Conservation (phyloP, 2,329 filamentous ascomycete species). For the Metarhizium album region DNA sequence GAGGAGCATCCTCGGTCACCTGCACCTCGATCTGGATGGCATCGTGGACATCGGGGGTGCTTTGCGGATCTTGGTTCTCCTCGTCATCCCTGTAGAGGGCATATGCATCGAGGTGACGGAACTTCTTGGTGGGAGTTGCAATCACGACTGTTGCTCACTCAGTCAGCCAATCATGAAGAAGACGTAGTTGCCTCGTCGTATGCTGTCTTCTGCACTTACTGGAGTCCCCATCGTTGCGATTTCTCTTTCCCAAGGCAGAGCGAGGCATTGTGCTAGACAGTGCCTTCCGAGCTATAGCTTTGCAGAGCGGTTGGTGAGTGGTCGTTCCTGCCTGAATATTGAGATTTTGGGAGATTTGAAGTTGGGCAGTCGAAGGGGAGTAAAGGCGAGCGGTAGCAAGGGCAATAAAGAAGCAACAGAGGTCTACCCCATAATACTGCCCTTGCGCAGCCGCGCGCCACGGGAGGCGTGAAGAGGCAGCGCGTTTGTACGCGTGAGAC, state of each 20-base stretch:
- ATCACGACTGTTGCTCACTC: constrained; percentile 12
- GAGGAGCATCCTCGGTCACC: constrained; percentile 22
- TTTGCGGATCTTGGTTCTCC: constrained; percentile 49
- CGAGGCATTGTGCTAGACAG: constrained; percentile 16
- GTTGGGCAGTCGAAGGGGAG: constrained; percentile 4
- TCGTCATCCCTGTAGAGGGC: constrained; percentile 39
- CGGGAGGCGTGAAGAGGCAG: constrained; percentile 5
- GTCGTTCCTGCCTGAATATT: constrained; percentile 1
- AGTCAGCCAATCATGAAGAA: constrained; percentile 1
- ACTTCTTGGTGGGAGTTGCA: constrained; percentile 33
- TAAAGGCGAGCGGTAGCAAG: constrained; percentile 6
- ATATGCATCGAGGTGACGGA: constrained; percentile 31
- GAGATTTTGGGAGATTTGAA: neutral
- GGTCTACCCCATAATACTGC: neutral
- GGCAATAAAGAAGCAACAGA: constrained; percentile 5
- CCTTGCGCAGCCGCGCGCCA: constrained; percentile 6
- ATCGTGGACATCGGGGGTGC: constrained; percentile 16
- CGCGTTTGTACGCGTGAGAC: constrained; percentile 13
- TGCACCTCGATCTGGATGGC: constrained; percentile 34
- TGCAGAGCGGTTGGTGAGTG: constrained; percentile 2
- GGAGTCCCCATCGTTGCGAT: constrained; percentile 17
- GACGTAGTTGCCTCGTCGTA: neutral
- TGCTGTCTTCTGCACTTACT: constrained; percentile 15
- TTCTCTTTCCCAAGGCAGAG: constrained; percentile 24
- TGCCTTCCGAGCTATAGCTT: constrained; percentile 10